Base-by-base conservation (phyloP, 116 monocot genomes). In the Posidonia oceanica region DNA sequence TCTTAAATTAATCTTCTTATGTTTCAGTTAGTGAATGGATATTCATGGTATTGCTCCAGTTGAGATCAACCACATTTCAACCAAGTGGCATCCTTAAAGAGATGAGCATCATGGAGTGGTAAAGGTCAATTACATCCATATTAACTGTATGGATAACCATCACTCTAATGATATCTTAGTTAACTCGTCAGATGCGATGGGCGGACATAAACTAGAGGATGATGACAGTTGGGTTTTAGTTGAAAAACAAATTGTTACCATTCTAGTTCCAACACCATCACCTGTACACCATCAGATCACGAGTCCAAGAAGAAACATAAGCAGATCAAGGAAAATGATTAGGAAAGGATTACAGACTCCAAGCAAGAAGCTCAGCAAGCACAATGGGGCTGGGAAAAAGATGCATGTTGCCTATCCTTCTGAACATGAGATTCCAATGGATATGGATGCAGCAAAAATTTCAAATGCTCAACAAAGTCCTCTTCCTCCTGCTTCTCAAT, bases 211-310 rank as follows among this genome's bases (percentile, higher is more conserved):
- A 56, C 14, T 37, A 67, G 63, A 80, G 7, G 79, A 82, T 20
- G 76, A 78, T 13, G 76, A 82, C 57, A 80, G 78, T n/a, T 94
- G 94, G 94, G 81, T 94, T 39, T 42, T 94, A 54, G 85, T 94
- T 1, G 87, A 87, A 55, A 89, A 83, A 65, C 93, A 85, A 80
- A 83, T 52, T 54, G 83, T 89, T 58, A 83, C 61, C 64, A 78
- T 94, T 62, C 71, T 87, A 16, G 70, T 94, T 77, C 86, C 93
- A 39, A 85, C 87, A 51, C 67, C 80, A 37, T 83, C 87, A 71
- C 82, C 87, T 3, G 48, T 10, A 58, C 52, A 39, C 11, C 18
- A 51, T 37, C 72, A 80, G 63, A 59, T 40, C 21, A 62, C 29
- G 14, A 71, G 16, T 38, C 67, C 53, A 58, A 62, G 64, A 20